Evolutionary conservation across 1,284 basidiomycete genomes (phyloP), one percentile per base, ranked within the genome.

Genomic region (Austroboletus novae-zelandiae): DNA sequence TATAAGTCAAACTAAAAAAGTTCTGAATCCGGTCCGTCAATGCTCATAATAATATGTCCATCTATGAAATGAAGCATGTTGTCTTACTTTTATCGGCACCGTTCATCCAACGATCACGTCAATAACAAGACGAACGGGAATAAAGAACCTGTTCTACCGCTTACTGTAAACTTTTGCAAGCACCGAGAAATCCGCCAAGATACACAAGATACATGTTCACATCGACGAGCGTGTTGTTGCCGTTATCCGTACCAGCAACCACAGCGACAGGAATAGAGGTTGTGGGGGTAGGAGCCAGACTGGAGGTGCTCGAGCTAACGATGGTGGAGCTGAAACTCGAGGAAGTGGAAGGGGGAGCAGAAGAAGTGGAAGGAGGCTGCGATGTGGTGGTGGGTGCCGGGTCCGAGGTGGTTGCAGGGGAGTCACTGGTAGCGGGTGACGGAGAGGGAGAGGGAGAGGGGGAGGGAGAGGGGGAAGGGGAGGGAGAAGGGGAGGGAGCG

Each of bases 301-400:
- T 57, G 20, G 55, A 47, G 34, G 23, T 54, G 51, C 39, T 50
- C 8, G 58, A 52, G 46, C 37, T 45, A 34, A 56, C 48, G 5
- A 54, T 45, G 13, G 52, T 48, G 32, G 62, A 56, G 23, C 57
- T 49, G 17, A 51, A 52, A 42, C 55, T 56, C 14, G 61, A 52
- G 35, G 61, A 61, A 15, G 30, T 59, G 13, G 50, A 47, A 5
- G 49, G 43, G 1, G 51, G 34, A 10, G 52, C 50, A 4, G 58
- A 63, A 10, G 66, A 60, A 8, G 68, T 61, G 9, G 66, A 34
- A 14, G 56, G 51, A 8, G 55, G 56, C 10, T 59, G 59, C n/a
- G 52, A 64, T 27, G 65, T 60, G 5, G 67, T 59, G 1, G 69
- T 52, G 1, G 69, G 60, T 3, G 57, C 20, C 3, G 58, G 45